Conservation (phyloP, 1,139 yeast species). For the Taphrina flavorubra region DNA sequence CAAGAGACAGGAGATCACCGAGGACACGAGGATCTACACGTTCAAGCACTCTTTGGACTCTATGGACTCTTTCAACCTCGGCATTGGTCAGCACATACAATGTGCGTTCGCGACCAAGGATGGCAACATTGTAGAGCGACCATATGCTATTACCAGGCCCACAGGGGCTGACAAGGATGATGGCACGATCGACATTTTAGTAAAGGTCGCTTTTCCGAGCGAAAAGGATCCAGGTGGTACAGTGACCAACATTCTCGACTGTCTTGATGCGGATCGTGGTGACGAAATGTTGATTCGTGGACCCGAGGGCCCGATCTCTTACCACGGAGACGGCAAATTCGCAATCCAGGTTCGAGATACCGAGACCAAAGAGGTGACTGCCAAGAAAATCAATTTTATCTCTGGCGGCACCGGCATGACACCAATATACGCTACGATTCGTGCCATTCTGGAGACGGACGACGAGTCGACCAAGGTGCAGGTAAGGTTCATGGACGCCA, state of each 20-base stretch:
- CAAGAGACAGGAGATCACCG: slow-evolving; percentile 19
- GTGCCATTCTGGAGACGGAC: slow-evolving; percentile 31
- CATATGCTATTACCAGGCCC: slow-evolving; percentile 33
- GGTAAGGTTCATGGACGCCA: slow-evolving; percentile 30
- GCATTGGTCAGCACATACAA: slow-evolving; percentile 31
- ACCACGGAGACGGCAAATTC: slow-evolving; percentile 26
- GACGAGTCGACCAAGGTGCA: slow-evolving; percentile 1
- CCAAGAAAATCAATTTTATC: slow-evolving; percentile 31
- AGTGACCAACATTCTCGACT: slow-evolving; percentile 27
- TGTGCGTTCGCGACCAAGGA: slow-evolving; percentile 27
- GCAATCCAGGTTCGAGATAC: slow-evolving; percentile 14
- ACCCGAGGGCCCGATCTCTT: slow-evolving; percentile 29
- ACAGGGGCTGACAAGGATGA: slow-evolving; percentile 35
- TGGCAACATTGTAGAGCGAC: slow-evolving; percentile 34
- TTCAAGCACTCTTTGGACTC: slow-evolving; percentile 30
- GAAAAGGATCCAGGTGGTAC: slow-evolving; percentile 39
- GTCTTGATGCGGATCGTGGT: slow-evolving; percentile 26
- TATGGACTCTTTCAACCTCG: slow-evolving; percentile 16
- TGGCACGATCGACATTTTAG: slow-evolving; percentile 30
- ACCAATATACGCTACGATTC: slow-evolving; percentile 31
- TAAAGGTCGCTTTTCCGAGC: slow-evolving; percentile 28
- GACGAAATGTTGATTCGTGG: slow-evolving; percentile 37
- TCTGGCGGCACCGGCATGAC: slow-evolving; percentile 40
- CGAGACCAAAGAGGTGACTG: background rate
- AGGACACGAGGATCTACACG: slow-evolving; percentile 29